Evolutionary conservation across 805 yeast genomes (phyloP), one percentile per base, ranked within the genome.

Genomic region (Yarrowia hollandica): DNA sequence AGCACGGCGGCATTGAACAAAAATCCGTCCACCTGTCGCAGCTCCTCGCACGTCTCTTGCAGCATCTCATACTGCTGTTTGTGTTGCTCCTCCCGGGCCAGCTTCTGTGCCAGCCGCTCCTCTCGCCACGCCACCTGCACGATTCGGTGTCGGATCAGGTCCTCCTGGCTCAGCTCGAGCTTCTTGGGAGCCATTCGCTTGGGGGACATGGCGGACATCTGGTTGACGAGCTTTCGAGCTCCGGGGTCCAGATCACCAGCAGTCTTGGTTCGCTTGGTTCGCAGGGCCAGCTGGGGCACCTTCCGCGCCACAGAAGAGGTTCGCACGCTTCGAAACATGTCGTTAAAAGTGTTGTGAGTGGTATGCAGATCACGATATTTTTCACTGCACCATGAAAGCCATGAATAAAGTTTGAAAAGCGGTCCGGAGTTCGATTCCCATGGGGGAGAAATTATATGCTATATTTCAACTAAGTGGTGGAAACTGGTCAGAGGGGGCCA

Each of bases 101-200:
- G 71, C 62, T 81, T 75, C 67, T 80, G 75, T 41, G 82, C 79
- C 46, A 83, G 77, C 66, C 82, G 82, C 69, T 79, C 76, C 14
- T 82, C 65, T 6, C 81, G 74, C 97, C 97, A 94, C 7, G 97
- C 97, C 60, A 81, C 83, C 65, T 82, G 82, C 59, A 94, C 85
- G 10, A 90, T 82, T 64, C 83, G 81, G 70, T 92, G 98, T 68
- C 94, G 88, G 63, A 92, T 78, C 60, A 85, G 77, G 69, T 94
- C 98, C 71, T 91, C 97, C 22, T 79, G 76, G 64, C 85, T 79
- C 30, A 90, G 75, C 67, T 85, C 88, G 63, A 94, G 72, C 66
- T 89, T 75, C 65, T 84, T 82, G 44, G 99, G 99, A 72, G 85
- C 91, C 72, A 90, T 92, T 75, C 90, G 84, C 60, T 86, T 81